Percentiles rank a stretch among this genome's conserved stretches.
phyloP scores from a whole-genome alignment of 371 early-diverging fungal genomes.

The Haplosporangium sp. region DNA sequence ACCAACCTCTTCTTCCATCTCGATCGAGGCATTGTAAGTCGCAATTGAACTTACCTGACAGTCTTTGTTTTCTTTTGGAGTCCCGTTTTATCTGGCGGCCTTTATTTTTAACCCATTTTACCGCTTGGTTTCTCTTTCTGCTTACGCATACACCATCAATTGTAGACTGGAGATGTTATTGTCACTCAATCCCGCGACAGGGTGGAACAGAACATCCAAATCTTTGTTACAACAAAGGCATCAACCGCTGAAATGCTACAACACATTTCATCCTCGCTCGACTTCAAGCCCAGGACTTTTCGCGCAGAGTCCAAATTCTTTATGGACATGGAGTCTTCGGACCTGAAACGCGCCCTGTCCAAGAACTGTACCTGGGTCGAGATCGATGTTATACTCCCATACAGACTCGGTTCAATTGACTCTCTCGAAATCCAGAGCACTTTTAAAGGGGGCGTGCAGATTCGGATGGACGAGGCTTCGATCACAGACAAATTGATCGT shows the following conservation, averaged over 20 bases:
- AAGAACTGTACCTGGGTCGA: slow-evolving; percentile 8
- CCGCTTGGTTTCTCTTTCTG: not conserved
- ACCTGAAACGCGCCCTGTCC: not conserved
- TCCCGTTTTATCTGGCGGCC: no score
- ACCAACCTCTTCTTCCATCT: slow-evolving; percentile 3
- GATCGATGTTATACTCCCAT: slow-evolving; percentile 17
- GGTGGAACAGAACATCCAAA: not conserved
- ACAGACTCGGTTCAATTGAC: not conserved
- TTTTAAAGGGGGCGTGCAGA: slow-evolving; percentile 2
- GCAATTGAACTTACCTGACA: no score
- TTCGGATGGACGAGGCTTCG: not conserved
- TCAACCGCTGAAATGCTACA: slow-evolving; percentile 10
- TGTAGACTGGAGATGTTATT: slow-evolving; percentile 18
- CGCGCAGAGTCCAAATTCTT: slow-evolving; percentile 5
- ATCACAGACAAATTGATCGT: slow-evolving; percentile 1
- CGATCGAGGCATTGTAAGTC: slow-evolving; percentile 19
- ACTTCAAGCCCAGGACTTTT: not conserved
- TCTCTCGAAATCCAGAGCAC: slow-evolving; percentile 8
- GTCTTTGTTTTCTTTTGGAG: no score
- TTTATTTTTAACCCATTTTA: no score
- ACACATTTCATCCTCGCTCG: not conserved
- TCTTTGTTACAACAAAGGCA: slow-evolving; percentile 10
- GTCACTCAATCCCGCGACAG: not conserved
- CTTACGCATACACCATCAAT: not conserved
- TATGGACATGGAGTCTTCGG: not conserved